Conservation (phyloP, 805 yeast species). For the Pichia phayaonensis region DNA sequence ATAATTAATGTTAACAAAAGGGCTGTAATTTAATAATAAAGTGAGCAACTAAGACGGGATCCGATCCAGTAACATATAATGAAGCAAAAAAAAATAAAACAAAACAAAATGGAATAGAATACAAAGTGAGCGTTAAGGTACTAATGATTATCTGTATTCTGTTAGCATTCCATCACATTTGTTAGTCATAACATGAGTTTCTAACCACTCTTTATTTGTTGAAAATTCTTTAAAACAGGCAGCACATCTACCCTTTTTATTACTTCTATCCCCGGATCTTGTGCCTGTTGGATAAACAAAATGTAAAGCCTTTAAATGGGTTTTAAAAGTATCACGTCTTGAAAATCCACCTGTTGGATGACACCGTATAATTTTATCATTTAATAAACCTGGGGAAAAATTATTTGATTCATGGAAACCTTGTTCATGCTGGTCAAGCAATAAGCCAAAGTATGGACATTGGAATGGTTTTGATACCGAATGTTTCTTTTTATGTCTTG, state of each 20-base stretch:
- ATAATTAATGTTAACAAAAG: no score
- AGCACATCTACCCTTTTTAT: conserved; percentile 42
- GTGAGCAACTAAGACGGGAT: no score
- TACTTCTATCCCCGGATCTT: conserved; percentile 36
- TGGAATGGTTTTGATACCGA: conserved; percentile 41
- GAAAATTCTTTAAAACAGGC: conserved; percentile 46
- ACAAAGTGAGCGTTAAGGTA: no score
- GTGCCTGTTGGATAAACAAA: conserved; percentile 52
- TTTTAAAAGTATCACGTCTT: conserved; percentile 51
- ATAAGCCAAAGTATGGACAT: conserved; percentile 41
- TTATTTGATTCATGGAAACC: background rate
- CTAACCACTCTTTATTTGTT: conserved; percentile 45
- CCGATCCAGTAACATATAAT: background rate
- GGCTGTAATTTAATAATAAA: no score
- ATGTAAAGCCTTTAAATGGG: conserved; percentile 50
- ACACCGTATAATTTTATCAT: conserved; percentile 31
- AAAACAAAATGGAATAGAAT: background rate
- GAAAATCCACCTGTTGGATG: conserved; percentile 55
- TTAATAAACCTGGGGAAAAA: background rate
- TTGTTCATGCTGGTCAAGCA: no score
- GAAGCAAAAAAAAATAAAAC: background rate
- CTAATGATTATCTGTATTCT: conserved; percentile 17
- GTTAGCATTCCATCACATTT: conserved; percentile 33
- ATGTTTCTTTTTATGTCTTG: conserved; percentile 50
- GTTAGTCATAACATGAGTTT: conserved; percentile 41